phyloP scores from a whole-genome alignment of 192 early-diverging fungal species.

The Entomortierella beljakovae region DNA sequence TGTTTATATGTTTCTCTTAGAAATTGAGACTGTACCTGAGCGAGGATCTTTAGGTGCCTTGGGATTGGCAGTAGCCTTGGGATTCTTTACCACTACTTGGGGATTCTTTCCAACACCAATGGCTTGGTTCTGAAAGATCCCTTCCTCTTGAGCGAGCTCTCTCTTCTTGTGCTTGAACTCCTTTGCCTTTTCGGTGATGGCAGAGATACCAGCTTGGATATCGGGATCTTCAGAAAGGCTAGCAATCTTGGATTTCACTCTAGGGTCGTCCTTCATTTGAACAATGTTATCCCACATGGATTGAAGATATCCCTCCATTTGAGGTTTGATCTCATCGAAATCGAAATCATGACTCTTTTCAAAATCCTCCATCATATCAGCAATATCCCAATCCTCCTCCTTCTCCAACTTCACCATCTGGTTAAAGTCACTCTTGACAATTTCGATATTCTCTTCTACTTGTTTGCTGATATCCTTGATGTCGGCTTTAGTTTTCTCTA shows the following conservation, averaged over 20 bases:
- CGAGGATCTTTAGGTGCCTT: no score
- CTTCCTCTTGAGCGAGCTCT: no score
- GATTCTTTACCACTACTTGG: no score
- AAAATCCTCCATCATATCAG: neutral
- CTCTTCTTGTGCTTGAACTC: neutral
- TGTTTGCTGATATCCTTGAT: neutral
- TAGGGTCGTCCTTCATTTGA: conserved; percentile 8
- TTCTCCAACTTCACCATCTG: neutral
- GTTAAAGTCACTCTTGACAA: neutral
- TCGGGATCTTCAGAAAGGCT: neutral
- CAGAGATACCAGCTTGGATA: neutral
- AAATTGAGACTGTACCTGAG: no score
- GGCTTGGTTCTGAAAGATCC: no score
- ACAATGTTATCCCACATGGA: conserved; percentile 21
- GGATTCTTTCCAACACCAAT: no score
- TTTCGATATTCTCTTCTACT: neutral
- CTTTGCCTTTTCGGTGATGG: neutral
- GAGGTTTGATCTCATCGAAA: neutral
- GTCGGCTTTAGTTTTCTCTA: no score
- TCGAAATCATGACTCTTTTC: neutral
- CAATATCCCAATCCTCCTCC: neutral
- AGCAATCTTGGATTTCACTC: conserved; percentile 1
- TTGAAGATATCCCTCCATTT: neutral
- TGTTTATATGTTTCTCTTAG: no score
- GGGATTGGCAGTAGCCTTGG: no score